phyloP scores from a whole-genome alignment of 2,329 filamentous ascomycete species.

The Spiromastix sp. region DNA sequence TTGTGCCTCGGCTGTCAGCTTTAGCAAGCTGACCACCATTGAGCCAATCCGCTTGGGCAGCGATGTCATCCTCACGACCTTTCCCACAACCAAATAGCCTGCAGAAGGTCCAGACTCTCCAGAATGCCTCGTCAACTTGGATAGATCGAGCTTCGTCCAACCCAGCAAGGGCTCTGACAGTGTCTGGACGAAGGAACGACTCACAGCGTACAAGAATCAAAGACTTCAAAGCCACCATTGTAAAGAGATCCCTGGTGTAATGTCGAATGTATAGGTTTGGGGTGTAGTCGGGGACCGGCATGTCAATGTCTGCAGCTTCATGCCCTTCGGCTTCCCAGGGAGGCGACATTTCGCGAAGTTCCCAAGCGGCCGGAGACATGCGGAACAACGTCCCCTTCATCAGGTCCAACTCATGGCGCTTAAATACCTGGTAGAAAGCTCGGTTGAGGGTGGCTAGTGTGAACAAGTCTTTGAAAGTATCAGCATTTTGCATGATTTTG shows the following conservation, averaged over 20 bases:
- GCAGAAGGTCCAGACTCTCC: constrained; percentile 58
- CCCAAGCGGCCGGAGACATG: constrained; percentile 50
- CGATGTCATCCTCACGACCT: constrained; percentile 47
- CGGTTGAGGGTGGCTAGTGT: constrained; percentile 43
- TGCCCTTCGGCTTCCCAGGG: constrained; percentile 37
- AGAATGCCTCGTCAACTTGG: constrained; percentile 52
- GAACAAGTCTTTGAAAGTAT: constrained; percentile 45
- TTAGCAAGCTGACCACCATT: constrained; percentile 45
- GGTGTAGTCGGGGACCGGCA: constrained; percentile 43
- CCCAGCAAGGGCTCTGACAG: constrained; percentile 42
- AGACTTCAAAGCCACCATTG: constrained; percentile 44
- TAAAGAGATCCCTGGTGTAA: constrained; percentile 43
- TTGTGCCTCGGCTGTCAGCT: constrained; percentile 34
- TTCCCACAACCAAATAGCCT: constrained; percentile 51
- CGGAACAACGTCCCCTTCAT: constrained; percentile 42
- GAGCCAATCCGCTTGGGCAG: constrained; percentile 54
- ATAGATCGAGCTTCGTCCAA: constrained; percentile 34
- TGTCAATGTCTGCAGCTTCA: constrained; percentile 33
- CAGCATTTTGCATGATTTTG: constrained; percentile 40
- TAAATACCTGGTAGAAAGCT: constrained; percentile 49
- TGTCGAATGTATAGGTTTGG: constrained; percentile 42
- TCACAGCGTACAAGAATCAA: constrained; percentile 47
- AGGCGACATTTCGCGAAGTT: constrained; percentile 48
- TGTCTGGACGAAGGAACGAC: constrained; percentile 47
- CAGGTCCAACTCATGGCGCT: constrained; percentile 44